Percentiles rank a stretch among this genome's conserved stretches.
These are phyloP conservation scores for Encephalitozoon romaleae DNA, from an alignment of 371 early-diverging fungal species.

Conservation along the genomic window DNA sequence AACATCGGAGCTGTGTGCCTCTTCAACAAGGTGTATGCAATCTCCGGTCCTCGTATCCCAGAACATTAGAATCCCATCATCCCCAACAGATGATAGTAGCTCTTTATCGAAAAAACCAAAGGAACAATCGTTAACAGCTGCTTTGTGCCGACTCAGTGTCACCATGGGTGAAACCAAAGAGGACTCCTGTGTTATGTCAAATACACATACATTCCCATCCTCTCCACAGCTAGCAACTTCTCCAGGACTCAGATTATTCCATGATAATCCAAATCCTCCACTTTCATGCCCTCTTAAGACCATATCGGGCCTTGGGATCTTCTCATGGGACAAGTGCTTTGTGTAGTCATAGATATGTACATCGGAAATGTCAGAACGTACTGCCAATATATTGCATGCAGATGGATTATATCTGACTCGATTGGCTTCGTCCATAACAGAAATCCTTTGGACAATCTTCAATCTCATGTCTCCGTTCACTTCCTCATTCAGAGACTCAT, in stretches of 20 bases:
- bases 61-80: slow-evolving; percentile 76
- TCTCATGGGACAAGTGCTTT: slow-evolving; percentile 70
- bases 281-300: slow-evolving; percentile 73
- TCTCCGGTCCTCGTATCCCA: slow-evolving; percentile 67
- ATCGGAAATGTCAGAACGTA: slow-evolving; percentile 74
- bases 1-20: slow-evolving; percentile 78
- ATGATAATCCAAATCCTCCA: slow-evolving; percentile 76
- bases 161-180: slow-evolving; percentile 50
- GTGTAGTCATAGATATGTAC: slow-evolving; percentile 89
- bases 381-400: slow-evolving; percentile 82
- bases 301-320: slow-evolving; percentile 72
- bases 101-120: slow-evolving; percentile 69
- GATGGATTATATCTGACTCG: slow-evolving; percentile 66
- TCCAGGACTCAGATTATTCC: slow-evolving; percentile 63
- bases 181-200: slow-evolving; percentile 67
- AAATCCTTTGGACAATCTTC: slow-evolving; percentile 45
- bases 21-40: slow-evolving; percentile 64
- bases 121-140: slow-evolving; percentile 83
- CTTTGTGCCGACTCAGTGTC: slow-evolving; percentile 71
- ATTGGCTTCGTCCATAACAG: slow-evolving; percentile 52
- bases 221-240: slow-evolving; percentile 71
- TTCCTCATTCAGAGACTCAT: slow-evolving; percentile 70
- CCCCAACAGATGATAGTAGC: slow-evolving; percentile 84
- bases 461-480: slow-evolving; percentile 65
- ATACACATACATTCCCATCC: slow-evolving; percentile 73